Evolutionary conservation across 495 filamentous ascomycete species (phyloP), one percentile per base, ranked within the genome.

Genomic region (Penicillium ochrochloron): DNA sequence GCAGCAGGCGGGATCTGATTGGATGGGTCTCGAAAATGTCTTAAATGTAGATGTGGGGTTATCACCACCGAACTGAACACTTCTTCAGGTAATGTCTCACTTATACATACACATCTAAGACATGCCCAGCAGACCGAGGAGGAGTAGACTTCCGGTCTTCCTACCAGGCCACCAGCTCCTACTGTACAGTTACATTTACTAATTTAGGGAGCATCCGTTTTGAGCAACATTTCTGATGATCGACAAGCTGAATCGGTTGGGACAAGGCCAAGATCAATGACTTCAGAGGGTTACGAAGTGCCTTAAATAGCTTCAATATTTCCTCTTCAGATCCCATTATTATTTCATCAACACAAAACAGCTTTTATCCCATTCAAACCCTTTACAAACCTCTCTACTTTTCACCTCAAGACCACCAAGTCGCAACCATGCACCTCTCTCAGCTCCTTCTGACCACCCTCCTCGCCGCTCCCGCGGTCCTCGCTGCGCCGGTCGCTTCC

Each of bases 391-490:
- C 25, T 48, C 44, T 25, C 44, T 19, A 35, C 12, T 29, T n/a
- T 48, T 33, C 11, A 41, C 39, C 57, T 33, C 51, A 27, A 56
- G 59, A 19, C 23, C 52, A 67, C 35, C 61, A 59, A n/a, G 34
- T 29, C 63, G 51, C 62, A 69, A 82, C 44, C 57, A 86, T 86
- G 84, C 81, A 84, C 57, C 65, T 83, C 76, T 70, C 76, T 59
- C 73, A 75, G 68, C 52, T 76, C 67, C 60, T 82, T 63, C 56
- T 73, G 23, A 48, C 80, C 63, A 54, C 75, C 67, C 59, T 79
- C 70, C 53, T 75, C 64, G 76, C 78, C 57, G 68, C 78, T 53
- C 59, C 73, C 51, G 68, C 78, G 25, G 71, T 76, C 70, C 65
- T 82, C 56, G 76, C 82, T 50, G 70, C 78, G 33, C 78, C 76